phyloP scores from a whole-genome alignment of 2,329 filamentous ascomycete genomes.

The Helotiales sp. region DNA sequence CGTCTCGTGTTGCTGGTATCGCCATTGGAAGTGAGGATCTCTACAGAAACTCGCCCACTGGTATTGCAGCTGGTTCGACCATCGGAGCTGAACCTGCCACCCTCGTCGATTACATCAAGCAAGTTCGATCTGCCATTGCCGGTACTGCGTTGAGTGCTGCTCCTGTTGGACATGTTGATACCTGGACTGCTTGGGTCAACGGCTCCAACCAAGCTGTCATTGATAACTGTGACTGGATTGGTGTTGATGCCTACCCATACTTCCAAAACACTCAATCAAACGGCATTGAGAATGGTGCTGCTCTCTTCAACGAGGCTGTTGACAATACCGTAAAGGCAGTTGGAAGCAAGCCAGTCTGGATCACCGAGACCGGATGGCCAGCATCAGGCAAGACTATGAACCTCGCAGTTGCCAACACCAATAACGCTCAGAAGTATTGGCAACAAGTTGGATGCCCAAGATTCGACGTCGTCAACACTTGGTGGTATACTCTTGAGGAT shows the following conservation, averaged over 20 bases:
- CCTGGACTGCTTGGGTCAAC: conserved; percentile 83
- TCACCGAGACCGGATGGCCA: conserved; percentile 90
- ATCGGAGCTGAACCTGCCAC: conserved; percentile 65
- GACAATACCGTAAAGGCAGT: conserved; percentile 62
- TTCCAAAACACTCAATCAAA: conserved; percentile 75
- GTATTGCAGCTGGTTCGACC: conserved; percentile 65
- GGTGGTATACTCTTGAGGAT: conserved; percentile 81
- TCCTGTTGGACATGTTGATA: conserved; percentile 83
- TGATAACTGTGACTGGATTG: conserved; percentile 75
- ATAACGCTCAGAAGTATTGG: conserved; percentile 83
- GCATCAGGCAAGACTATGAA: conserved; percentile 69
- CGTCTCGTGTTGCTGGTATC: conserved; percentile 75
- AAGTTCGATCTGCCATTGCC: conserved; percentile 66
- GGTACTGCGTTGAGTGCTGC: conserved; percentile 62
- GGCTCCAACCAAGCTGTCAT: conserved; percentile 72
- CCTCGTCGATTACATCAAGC: conserved; percentile 71
- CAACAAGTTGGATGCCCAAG: conserved; percentile 75
- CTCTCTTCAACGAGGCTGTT: conserved; percentile 72
- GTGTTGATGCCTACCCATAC: conserved; percentile 85
- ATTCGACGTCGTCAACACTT: conserved; percentile 68
- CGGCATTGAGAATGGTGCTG: conserved; percentile 64
- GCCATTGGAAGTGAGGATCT: conserved; percentile 87
- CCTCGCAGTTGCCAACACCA: conserved; percentile 63
- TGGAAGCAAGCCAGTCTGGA: conserved; percentile 75
- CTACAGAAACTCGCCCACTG: conserved; percentile 77